Evolutionary conservation across 2,329 filamentous ascomycete genomes (phyloP), one percentile per base, ranked within the genome.

Genomic region (Pseudocercospora fijiensis): DNA sequence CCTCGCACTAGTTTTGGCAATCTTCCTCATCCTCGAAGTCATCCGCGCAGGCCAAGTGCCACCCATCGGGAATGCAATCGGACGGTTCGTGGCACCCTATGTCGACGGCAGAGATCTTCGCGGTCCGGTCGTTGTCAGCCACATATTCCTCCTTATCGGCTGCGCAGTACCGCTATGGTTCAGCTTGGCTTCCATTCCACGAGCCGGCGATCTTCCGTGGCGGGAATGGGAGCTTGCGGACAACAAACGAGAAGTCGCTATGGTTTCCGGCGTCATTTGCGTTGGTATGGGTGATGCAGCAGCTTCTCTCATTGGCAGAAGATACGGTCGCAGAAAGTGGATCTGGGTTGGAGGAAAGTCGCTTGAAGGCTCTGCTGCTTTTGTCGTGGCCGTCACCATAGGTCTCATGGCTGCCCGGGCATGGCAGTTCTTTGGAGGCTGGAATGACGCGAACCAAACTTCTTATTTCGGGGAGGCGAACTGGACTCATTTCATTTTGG

Each of bases 311-410:
- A 89, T 98, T 58, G 95, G 95, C 0, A 85, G 95, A 33, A 87
- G 94, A 18, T 96, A 88, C 75, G 95, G 95, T 3, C 87, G 88
- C 27, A 84, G 86, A 33, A 98, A 97, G 80, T 99, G 95, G 95
- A 84, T 93, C 24, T 99, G 95, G 95, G 91, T 92, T 13, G 95
- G 95, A 3, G 94, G 93, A 13, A 99, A 99, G 83, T 96, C 92
- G 67, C 82, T 99, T 1, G 94, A 99, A 77, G 95, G 95, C 13
- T 87, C 84, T 61, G 68, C 88, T 6, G 95, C 95, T 0, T 98
- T 99, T 77, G 89, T 88, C 0, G 77, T 81, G 4, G 93, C 92
- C 2, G 95, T 98, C 4, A 90, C 89, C 58, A 67, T 84, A 4
- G 95, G 94, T 0, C 82, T 98, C 52, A 78, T 89, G 49, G 80